Evolutionary conservation across 768 basidiomycete species (phyloP).

Genomic region (Tylopilus felleus): DNA sequence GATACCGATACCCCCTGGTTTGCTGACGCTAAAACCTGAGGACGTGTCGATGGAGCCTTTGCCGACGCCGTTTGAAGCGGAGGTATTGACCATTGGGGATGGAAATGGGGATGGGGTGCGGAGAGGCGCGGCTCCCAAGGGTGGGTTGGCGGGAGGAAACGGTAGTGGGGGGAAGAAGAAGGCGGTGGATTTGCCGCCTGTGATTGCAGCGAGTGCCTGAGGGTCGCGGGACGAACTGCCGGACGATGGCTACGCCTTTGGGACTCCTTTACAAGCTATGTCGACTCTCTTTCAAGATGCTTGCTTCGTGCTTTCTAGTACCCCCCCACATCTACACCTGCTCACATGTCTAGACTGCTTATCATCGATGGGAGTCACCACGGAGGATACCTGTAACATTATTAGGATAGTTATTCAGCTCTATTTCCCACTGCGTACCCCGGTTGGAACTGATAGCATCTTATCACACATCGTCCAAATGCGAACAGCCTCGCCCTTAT

Average conservation of each 20-base stretch:
- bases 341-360: slow-evolving; percentile 18
- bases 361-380: neutral
- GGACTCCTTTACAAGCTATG: slow-evolving; percentile 1
- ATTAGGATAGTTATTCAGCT: slow-evolving; percentile 26
- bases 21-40: slow-evolving; percentile 20
- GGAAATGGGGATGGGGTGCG: slow-evolving; percentile 9
- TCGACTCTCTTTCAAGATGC: neutral
- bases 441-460: neutral
- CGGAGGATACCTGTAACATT: slow-evolving; percentile 36
- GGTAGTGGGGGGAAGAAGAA: slow-evolving; percentile 23
- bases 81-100: neutral
- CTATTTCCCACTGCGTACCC: neutral
- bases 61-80: slow-evolving; percentile 14
- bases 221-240: neutral
- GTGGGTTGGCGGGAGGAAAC: slow-evolving; percentile 8
- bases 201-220: slow-evolving; percentile 36
- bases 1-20: slow-evolving; percentile 18
- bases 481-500: too few species aligned
- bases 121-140: slow-evolving; percentile 4
- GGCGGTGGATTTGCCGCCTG: slow-evolving; percentile 31
- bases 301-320: neutral
- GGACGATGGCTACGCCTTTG: neutral
- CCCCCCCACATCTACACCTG: neutral
- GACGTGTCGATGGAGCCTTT: slow-evolving; percentile 21
- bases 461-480: neutral